Evolutionary conservation across 1,284 basidiomycete species (phyloP), one percentile per base, ranked within the genome.

Genomic region (Coniferiporia sulphurascens): DNA sequence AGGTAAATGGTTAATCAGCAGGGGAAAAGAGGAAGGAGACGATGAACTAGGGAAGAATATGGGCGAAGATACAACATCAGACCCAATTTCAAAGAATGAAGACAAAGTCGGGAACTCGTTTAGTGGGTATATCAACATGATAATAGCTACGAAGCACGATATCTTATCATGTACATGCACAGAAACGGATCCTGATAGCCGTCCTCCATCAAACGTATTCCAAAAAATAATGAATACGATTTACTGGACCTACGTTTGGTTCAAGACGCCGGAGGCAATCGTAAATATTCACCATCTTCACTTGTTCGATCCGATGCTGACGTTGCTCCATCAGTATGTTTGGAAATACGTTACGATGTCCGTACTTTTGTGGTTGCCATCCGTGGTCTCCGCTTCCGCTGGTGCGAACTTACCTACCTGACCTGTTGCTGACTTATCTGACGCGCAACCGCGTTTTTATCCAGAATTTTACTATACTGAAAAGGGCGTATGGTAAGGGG

Each of bases 311-410:
- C 5, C 27, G 27, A 27, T 27, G 27, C 27, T 27, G 5, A 27
- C 27, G 27, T 27, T 27, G 27, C 27, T 27, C n/a, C 45, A 44
- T 0, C 46, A 80, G 78, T 88, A 83, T 64, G 77, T 79, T 0
- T 73, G 84, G 67, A 81, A 84, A 63, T 83, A 84, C 66, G 76
- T 74, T 0, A 58, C 85, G 10, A 68, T 84, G 15, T 78, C 78
- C 0, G 69, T 87, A 36, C 78, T 77, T 0, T 69, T 86, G 1
- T 87, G 82, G 81, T 67, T 84, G 0, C 84, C 83, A 0, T 66
- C 75, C 1, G 78, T 86, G 0, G 69, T 79, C 52, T 71, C 52
- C 65, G 70, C 36, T 44, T 75, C 71, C 70, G 83, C 77, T 15
- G 12, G 38, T 41, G 3, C 38, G 15, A 2, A 4, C 15, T 41